Evolutionary conservation across 2,329 filamentous ascomycete species (phyloP).

Genomic region (Penicillium sp.): DNA sequence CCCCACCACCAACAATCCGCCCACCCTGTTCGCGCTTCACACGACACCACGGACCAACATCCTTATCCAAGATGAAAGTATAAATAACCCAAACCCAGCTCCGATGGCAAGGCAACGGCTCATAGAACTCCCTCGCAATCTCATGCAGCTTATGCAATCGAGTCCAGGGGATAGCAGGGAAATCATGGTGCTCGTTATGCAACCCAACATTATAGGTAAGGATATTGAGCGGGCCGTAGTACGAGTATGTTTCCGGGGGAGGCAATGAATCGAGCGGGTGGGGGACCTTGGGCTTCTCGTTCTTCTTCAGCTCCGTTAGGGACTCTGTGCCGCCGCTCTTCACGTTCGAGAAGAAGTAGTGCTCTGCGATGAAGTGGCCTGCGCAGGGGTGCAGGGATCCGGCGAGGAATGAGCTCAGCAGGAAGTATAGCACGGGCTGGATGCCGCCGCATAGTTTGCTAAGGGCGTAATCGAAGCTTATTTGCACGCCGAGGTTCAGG

Average conservation of each 20-base stretch:
- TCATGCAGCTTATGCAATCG: conserved; percentile 71
- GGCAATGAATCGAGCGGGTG: conserved; percentile 61
- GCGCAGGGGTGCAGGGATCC: conserved; percentile 92
- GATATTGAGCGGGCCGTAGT: conserved; percentile 90
- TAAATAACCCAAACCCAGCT: conserved; percentile 94
- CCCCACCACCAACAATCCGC: conserved; percentile 53
- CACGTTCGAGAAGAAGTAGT: conserved; percentile 67
- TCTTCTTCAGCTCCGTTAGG: conserved; percentile 52
- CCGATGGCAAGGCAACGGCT: conserved; percentile 76
- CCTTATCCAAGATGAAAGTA: conserved; percentile 89
- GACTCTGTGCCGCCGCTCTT: conserved; percentile 40
- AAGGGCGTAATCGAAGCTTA: conserved; percentile 72
- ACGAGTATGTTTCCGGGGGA: conserved; percentile 91
- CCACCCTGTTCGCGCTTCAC: conserved; percentile 87
- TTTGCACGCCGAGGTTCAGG: conserved; percentile 74
- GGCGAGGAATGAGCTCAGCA: conserved; percentile 88
- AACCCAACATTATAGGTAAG: conserved; percentile 96
- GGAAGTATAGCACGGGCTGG: conserved; percentile 73
- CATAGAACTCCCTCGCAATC: conserved; percentile 89
- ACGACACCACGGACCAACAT: conserved; percentile 84
- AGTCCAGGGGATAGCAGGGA: conserved; percentile 95
- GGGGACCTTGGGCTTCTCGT: conserved; percentile 33
- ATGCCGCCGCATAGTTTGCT: conserved; percentile 53
- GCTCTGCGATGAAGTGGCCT: conserved; percentile 97
- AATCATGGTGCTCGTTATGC: conserved; percentile 99